Conservation (phyloP, 148 eudicot species). For the Bassia scoparia region DNA sequence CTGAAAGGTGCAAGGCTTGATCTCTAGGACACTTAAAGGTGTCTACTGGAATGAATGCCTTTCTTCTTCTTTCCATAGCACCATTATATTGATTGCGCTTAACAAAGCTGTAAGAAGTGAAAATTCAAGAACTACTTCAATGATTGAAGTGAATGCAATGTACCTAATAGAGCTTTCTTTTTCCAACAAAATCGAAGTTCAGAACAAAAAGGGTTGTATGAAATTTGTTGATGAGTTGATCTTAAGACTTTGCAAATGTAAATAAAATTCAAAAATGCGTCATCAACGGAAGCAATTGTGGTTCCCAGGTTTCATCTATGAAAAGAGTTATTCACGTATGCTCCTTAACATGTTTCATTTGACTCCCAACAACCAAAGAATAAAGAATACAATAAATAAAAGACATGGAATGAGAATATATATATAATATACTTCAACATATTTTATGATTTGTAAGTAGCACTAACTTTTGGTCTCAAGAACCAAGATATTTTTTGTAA, state of each 20-base stretch:
- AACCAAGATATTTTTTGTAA: too few species aligned
- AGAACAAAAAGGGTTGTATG: constrained; percentile 10
- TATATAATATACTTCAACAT: too few species aligned
- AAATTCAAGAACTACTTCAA: neutral
- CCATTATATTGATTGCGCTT: constrained; percentile 54
- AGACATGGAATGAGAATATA: too few species aligned
- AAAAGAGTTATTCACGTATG: constrained; percentile 30
- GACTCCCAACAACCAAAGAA: constrained; percentile 3
- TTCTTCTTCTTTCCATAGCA: constrained; percentile 75
- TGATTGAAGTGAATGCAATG: neutral
- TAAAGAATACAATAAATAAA: neutral
- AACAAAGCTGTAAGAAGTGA: neutral
- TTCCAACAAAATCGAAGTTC: constrained; percentile 7
- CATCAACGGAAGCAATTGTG: constrained; percentile 27
- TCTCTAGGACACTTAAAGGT: constrained; percentile 61
- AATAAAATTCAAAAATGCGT: constrained; percentile 19
- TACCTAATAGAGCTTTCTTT: neutral
- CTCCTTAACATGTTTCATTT: neutral
- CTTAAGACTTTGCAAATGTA: neutral
- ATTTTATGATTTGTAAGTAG: too few species aligned
- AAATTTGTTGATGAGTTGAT: neutral
- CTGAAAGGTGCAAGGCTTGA: constrained; percentile 92
- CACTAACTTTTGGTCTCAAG: too few species aligned
- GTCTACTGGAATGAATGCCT: constrained; percentile 60
- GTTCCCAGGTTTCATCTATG: constrained; percentile 15